Conservation (phyloP, 2,329 filamentous ascomycete genomes). For the Fusarium neocosmosporiellum region DNA sequence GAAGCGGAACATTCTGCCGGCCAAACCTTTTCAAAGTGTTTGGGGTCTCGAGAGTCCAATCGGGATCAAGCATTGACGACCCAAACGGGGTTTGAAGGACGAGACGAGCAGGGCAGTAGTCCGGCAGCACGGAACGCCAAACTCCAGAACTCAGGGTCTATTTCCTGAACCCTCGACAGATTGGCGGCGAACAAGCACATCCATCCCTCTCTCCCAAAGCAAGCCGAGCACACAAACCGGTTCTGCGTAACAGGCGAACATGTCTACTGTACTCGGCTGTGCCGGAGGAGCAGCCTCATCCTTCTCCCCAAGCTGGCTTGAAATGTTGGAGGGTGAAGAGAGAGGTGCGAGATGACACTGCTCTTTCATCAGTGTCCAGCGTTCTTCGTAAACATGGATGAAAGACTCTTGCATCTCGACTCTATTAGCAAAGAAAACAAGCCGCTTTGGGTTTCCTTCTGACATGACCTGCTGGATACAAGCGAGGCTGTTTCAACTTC, state of each 20-base stretch:
- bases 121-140: constrained; percentile 23
- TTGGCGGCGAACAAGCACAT: not conserved
- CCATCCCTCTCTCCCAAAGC: not conserved
- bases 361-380: not conserved
- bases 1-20: constrained; percentile 15
- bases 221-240: not conserved
- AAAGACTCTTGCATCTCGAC: not conserved
- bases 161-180: not conserved
- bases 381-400: not conserved
- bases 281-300: not conserved
- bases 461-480: not conserved
- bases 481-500: not conserved
- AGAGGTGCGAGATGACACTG: not conserved
- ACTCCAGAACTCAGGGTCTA: constrained; percentile 1
- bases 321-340: not conserved
- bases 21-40: constrained; percentile 16
- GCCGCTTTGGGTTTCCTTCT: not conserved
- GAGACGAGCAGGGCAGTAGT: constrained; percentile 7
- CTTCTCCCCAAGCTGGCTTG: not conserved
- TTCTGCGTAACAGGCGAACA: not conserved
- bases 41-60: constrained; percentile 18
- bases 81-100: constrained; percentile 10
- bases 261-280: not conserved
- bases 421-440: not conserved
- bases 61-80: constrained; percentile 17